Evolutionary conservation across 2,329 filamentous ascomycete species (phyloP).

Genomic region (Fonsecaea pugnacius): DNA sequence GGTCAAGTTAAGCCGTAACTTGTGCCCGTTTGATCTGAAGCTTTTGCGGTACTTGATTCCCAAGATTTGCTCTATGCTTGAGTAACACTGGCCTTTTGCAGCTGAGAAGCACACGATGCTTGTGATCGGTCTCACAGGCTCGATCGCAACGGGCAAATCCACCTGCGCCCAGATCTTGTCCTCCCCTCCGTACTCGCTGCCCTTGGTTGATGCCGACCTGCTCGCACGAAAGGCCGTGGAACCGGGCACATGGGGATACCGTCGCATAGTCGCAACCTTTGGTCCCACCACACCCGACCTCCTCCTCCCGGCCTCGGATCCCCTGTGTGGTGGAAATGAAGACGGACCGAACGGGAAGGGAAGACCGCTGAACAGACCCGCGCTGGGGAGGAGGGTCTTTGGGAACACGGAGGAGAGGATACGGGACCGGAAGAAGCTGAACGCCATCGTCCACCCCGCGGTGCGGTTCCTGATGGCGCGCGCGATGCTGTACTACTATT

Average conservation of each 20-base stretch:
- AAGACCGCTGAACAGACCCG: conserved; percentile 80
- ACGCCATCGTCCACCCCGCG: conserved; percentile 89
- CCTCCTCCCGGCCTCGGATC: conserved; percentile 63
- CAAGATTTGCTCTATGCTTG: not conserved
- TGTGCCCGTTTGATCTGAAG: not conserved
- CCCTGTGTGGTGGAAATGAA: conserved; percentile 39
- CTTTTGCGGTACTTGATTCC: not conserved
- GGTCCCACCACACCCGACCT: conserved; percentile 81
- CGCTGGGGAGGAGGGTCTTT: conserved; percentile 83
- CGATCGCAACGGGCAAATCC: conserved; percentile 97
- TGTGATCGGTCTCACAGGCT: conserved; percentile 92
- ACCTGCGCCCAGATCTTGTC: conserved; percentile 86
- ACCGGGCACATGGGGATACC: conserved; percentile 83
- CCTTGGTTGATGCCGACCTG: conserved; percentile 91
- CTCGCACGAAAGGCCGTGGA: conserved; percentile 93
- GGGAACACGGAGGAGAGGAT: conserved; percentile 72
- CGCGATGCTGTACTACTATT: conserved; percentile 71
- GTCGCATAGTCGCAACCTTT: conserved; percentile 81
- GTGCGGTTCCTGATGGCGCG: conserved; percentile 82
- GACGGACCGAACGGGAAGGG: conserved; percentile 56
- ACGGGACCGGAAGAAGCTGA: conserved; percentile 76
- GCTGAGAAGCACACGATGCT: conserved; percentile 64
- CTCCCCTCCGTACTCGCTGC: conserved; percentile 78
- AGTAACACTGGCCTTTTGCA: not conserved
- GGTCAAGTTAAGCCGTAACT: not conserved